A percentile compares a stretch with the other conserved stretches of the same genome.
Evolutionary conservation across 768 basidiomycete species (phyloP).

Genomic region (Trametes sanguinea): DNA sequence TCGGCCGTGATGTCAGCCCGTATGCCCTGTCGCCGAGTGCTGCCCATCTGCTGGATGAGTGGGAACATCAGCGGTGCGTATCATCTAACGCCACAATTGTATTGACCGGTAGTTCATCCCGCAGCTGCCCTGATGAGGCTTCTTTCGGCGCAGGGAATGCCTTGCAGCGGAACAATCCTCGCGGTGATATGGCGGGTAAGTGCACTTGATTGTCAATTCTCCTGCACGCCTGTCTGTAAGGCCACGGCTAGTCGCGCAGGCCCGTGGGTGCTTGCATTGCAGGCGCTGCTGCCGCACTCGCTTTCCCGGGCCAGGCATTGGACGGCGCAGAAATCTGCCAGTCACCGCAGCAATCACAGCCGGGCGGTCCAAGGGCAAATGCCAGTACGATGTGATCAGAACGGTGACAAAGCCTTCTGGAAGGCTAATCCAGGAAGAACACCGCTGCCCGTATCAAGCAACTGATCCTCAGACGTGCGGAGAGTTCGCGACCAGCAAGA

Average conservation of each 20-base stretch:
- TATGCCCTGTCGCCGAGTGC: not conserved
- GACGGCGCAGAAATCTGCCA: slow-evolving; percentile 17
- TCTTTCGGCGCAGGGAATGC: slow-evolving; percentile 10
- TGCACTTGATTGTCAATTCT: not conserved
- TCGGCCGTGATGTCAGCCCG: slow-evolving; percentile 3
- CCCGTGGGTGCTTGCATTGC: not conserved
- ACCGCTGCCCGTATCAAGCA: slow-evolving; percentile 11
- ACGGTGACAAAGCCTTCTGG: slow-evolving; percentile 13
- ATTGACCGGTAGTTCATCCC: slow-evolving; percentile 13
- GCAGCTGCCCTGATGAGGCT: slow-evolving; percentile 9
- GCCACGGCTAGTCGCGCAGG: not conserved
- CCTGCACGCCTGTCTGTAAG: not conserved
- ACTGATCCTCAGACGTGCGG: slow-evolving; percentile 16
- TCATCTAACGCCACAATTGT: slow-evolving; percentile 1
- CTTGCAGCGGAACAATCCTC: slow-evolving; percentile 2
- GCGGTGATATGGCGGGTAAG: not conserved
- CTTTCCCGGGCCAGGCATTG: not conserved
- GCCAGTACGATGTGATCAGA: slow-evolving; percentile 13
- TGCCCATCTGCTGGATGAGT: not conserved
- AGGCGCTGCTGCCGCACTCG: not conserved
- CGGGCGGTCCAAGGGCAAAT: not conserved
- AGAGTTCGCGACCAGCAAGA: slow-evolving; percentile 21
- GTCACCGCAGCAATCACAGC: slow-evolving; percentile 15
- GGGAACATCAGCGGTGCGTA: slow-evolving; percentile 8
- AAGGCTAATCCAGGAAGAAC: slow-evolving; percentile 1